Percentiles rank a stretch among this genome's conserved stretches.
These are phyloP conservation scores for Fusarium sp. DNA, from an alignment of 2,329 filamentous ascomycete species.

Conservation along the genomic window DNA sequence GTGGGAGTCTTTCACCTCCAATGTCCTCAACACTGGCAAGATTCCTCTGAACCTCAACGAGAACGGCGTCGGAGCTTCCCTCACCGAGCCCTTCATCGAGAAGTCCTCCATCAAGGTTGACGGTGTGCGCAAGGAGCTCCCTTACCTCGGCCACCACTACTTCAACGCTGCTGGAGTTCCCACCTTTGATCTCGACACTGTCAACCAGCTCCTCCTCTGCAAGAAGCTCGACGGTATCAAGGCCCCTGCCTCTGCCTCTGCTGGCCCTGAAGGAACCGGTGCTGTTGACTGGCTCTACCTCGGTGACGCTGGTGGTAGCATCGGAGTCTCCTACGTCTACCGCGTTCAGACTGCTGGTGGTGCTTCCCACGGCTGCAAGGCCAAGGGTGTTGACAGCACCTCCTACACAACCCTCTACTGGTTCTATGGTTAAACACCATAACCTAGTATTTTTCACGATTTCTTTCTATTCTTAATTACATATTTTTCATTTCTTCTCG, in stretches of 20 bases:
- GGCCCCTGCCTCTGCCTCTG: slow-evolving; percentile 63
- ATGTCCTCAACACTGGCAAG: slow-evolving; percentile 54
- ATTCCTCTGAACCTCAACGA: slow-evolving; percentile 62
- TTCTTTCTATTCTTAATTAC: slow-evolving; percentile 31
- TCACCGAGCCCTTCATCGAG: slow-evolving; percentile 58
- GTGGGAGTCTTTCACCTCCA: slow-evolving; percentile 56
- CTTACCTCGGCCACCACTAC: slow-evolving; percentile 73
- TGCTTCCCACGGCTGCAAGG: slow-evolving; percentile 56
- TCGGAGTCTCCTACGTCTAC: slow-evolving; percentile 59
- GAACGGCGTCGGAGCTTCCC: slow-evolving; percentile 55
- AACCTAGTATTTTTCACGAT: slow-evolving; percentile 11
- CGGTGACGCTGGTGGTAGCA: slow-evolving; percentile 54
- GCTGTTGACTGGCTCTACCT: slow-evolving; percentile 68
- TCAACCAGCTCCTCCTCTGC: slow-evolving; percentile 54
- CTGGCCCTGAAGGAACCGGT: slow-evolving; percentile 60
- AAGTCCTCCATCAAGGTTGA: slow-evolving; percentile 54
- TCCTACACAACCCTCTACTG: slow-evolving; percentile 69
- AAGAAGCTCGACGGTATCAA: slow-evolving; percentile 62
- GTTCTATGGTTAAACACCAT: slow-evolving; percentile 59
- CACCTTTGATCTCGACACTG: slow-evolving; percentile 66
- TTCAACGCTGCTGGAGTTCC: slow-evolving; percentile 68
- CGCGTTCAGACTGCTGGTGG: slow-evolving; percentile 68
- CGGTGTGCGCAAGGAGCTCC: slow-evolving; percentile 48
- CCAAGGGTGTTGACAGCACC: slow-evolving; percentile 61
- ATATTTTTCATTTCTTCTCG: slow-evolving; percentile 27